Percentiles rank a stretch among this genome's conserved stretches.
phyloP scores from a whole-genome alignment of 345 rosid genomes.

The Moricandia arvensis region DNA sequence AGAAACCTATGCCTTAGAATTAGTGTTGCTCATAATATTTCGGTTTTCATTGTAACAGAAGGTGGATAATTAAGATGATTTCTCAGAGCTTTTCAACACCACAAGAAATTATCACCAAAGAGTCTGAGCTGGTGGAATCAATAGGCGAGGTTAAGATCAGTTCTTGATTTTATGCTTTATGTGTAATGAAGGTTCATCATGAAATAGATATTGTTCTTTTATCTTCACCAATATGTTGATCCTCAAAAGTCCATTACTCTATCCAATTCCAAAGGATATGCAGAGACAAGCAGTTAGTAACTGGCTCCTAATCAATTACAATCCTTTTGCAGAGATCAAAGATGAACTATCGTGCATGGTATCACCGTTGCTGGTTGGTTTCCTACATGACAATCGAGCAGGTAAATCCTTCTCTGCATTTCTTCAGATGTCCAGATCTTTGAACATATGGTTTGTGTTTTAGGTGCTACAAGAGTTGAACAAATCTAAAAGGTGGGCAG shows the following conservation, averaged over 20 bases:
- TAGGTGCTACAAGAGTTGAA: slow-evolving; percentile 75
- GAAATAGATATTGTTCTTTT: slow-evolving; percentile 1
- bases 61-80: slow-evolving; percentile 82
- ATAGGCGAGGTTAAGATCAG: slow-evolving; percentile 80
- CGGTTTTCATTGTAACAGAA: slow-evolving; percentile 47
- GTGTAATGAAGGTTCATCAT: slow-evolving; percentile 48
- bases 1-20: neutral
- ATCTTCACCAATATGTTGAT: neutral
- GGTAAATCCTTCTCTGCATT: slow-evolving; percentile 41
- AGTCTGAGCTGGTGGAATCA: slow-evolving; percentile 82
- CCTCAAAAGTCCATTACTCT: slow-evolving; percentile 13
- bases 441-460: slow-evolving; percentile 18
- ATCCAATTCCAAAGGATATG: neutral
- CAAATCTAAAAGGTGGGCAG: slow-evolving; percentile 73
- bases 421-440: neutral
- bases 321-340: slow-evolving; percentile 61
- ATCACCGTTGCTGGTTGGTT: slow-evolving; percentile 95
- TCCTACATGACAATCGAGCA: slow-evolving; percentile 70
- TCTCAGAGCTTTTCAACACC: slow-evolving; percentile 46
- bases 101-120: slow-evolving; percentile 60
- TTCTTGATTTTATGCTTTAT: slow-evolving; percentile 48
- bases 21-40: neutral
- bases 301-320: neutral
- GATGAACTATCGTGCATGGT: slow-evolving; percentile 99
- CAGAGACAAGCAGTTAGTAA: too few relatives aligned